Base-by-base conservation (phyloP, 257 asterid species). In the Capsicum baccatum region DNA sequence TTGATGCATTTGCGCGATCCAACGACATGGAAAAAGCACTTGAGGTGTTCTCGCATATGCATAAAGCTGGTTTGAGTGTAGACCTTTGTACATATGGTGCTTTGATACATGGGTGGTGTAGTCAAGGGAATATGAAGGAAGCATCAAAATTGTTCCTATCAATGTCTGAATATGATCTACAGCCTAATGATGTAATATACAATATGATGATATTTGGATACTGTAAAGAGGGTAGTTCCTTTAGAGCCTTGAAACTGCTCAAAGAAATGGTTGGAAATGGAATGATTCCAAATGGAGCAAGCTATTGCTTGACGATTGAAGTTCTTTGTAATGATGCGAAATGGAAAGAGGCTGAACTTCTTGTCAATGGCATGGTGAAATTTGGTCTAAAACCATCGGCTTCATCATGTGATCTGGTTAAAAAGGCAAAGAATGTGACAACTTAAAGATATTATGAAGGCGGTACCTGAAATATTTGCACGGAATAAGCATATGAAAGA, bases 21-120 rank as follows among this genome's bases (percentile, higher is more conserved):
- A 85, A 89, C 33, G 83, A 92, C 89, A 94, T 93, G 96, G 92
- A 89, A 79, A 93, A 90, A 85, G 96, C 97, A 55, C 85, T 89
- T 73, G 89, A 90, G 70, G 70, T 92, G 69, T 87, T 91, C 44
- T 86, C 90, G n/a, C 44, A 83, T 82, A 93, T 94, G 97, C 86
- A 90, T 84, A 88, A 88, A 71, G 87, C 91, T 21, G 79, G 88
- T 81, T 84, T 89, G 86, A 86, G 37, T 26, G 88, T 91, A 14
- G 97, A 94, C 88, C 90, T 88, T 84, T 90, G 90, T 79, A 93
- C 95, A 44, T 95, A 91, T 39, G 92, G 98, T 52, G 97, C 84
- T 55, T 83, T 93, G 90, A 91, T 91, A 84, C 89, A 90, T 15
- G 97, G 97, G 52, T 94, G 92, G 95, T 91, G 96, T 62, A 87